A percentile compares a stretch with the other conserved stretches of the same genome.
Evolutionary conservation across 2,329 filamentous ascomycete species (phyloP).

Genomic region (Arthrobotrys sphaeroides): DNA sequence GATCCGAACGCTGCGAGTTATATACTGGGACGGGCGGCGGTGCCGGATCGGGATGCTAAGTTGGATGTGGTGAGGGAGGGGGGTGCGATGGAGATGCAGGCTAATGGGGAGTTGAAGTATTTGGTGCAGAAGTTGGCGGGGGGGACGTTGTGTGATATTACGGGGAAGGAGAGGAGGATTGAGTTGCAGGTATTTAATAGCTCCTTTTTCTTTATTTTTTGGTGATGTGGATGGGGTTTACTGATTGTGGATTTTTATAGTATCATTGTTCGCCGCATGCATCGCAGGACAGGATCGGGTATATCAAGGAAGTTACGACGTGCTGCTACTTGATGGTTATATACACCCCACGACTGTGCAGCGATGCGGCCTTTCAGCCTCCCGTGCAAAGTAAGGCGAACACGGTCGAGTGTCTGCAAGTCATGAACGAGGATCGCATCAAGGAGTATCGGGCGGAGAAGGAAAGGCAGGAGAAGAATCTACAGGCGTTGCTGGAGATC

Average conservation of each 20-base stretch:
- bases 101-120: conserved; percentile 84
- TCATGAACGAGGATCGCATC: conserved; percentile 69
- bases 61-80: conserved; percentile 59
- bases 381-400: conserved; percentile 80
- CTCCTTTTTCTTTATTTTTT: neutral
- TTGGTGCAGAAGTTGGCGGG: conserved; percentile 82
- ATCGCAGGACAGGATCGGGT: conserved; percentile 78
- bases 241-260: conserved; percentile 20
- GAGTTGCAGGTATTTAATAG: conserved; percentile 72
- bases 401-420: conserved; percentile 77
- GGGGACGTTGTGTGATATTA: conserved; percentile 86
- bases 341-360: conserved; percentile 86
- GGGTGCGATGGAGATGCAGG: conserved; percentile 72
- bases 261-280: conserved; percentile 80
- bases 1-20: conserved; percentile 81
- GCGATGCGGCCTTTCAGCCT: conserved; percentile 85
- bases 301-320: conserved; percentile 91
- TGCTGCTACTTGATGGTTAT: conserved; percentile 94
- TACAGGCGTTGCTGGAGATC: conserved; percentile 31
- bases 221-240: neutral
- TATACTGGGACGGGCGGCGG: conserved; percentile 72
- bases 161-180: conserved; percentile 79
- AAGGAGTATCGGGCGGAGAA: conserved; percentile 58
- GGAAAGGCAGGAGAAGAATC: conserved; percentile 27
- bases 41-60: conserved; percentile 56